A percentile compares a stretch with the other conserved stretches of the same genome.
These are phyloP conservation scores for Escallonia rubra DNA, from an alignment of 129 eudicot species.

Conservation along the genomic window DNA sequence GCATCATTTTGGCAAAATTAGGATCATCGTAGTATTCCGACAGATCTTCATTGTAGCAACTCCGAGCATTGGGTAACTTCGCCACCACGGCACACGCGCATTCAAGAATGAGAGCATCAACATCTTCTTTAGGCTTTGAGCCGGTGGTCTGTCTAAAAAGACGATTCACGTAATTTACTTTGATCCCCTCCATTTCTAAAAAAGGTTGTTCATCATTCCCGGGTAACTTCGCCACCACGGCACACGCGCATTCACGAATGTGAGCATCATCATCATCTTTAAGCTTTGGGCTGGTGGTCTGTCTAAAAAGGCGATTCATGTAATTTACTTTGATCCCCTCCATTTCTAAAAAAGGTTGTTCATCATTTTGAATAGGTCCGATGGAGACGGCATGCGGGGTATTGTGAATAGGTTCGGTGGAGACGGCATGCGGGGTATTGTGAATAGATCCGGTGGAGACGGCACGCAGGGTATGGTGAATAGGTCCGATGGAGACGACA, in stretches of 20 bases:
- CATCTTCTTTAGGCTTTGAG: not conserved
- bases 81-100: not conserved
- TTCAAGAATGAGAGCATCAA: not conserved
- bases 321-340: not conserved
- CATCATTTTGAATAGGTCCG: not conserved
- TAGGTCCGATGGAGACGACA: not conserved
- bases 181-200: too few species aligned
- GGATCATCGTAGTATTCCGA: not conserved
- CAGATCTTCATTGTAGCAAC: not conserved
- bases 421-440: too few species aligned
- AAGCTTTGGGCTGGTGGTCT: not conserved
- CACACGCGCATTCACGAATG: not conserved
- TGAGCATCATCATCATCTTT: not conserved
- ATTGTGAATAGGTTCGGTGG: too few species aligned
- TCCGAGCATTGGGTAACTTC: not conserved
- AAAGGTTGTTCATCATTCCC: too few species aligned
- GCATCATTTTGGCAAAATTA: not conserved
- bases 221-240: not conserved
- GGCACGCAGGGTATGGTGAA: not conserved
- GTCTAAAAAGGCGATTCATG: not conserved
- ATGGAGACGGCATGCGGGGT: too few species aligned
- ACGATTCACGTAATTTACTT: too few species aligned
- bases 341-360: not conserved
- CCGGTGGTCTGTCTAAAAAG: not conserved
- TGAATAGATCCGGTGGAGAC: too few species aligned